These are phyloP conservation scores for Metarhizium guizhouense DNA, from an alignment of 2,329 filamentous ascomycete genomes.

Conservation along the genomic window DNA sequence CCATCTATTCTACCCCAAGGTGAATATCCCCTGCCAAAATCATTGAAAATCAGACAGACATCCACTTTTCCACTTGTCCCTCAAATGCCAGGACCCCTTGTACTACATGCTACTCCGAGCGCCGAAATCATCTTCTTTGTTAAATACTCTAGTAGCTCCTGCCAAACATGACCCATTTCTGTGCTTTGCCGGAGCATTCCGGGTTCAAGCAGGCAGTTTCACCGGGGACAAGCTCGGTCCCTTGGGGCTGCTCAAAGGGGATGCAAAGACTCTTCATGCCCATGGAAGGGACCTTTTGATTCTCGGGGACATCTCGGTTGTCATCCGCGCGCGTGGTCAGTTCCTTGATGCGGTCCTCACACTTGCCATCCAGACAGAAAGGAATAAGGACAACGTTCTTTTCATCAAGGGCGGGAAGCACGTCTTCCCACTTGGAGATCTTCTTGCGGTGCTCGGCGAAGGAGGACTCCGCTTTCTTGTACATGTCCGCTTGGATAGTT, in stretches of 20 bases:
- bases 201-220: constrained; percentile 91
- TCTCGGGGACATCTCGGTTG: constrained; percentile 42
- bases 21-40: background rate
- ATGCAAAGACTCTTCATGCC: constrained; percentile 66
- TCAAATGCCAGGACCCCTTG: background rate
- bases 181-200: constrained; percentile 65
- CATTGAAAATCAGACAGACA: background rate
- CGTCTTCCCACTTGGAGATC: constrained; percentile 82
- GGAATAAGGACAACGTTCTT: constrained; percentile 93
- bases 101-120: constrained; percentile 5
- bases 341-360: constrained; percentile 93
- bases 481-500: constrained; percentile 80
- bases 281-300: constrained; percentile 48
- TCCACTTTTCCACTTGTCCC: background rate
- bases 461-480: constrained; percentile 62
- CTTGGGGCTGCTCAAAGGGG: constrained; percentile 74
- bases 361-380: constrained; percentile 72
- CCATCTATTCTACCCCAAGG: background rate
- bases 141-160: constrained; percentile 47
- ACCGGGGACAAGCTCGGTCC: constrained; percentile 53
- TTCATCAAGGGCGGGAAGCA: constrained; percentile 78
- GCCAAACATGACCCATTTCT: constrained; percentile 91
- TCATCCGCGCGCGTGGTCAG: constrained; percentile 70
- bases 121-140: background rate
- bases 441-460: constrained; percentile 75